Evolutionary conservation across 2,329 filamentous ascomycete species (phyloP).

Genomic region (Amesomyces nigricolor): DNA sequence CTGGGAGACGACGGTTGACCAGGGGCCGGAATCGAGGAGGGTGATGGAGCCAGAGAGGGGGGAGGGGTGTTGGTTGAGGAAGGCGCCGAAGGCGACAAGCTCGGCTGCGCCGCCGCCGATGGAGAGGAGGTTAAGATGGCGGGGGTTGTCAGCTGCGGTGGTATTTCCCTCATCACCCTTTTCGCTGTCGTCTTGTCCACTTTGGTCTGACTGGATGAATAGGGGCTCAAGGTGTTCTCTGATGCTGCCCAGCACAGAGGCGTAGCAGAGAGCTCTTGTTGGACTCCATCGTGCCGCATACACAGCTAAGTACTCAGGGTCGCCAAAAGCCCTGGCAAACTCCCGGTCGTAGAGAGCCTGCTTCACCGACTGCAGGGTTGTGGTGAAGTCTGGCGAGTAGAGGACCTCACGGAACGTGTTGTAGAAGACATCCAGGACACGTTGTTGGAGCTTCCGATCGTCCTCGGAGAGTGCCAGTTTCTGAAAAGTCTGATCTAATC

Average conservation of each 20-base stretch:
- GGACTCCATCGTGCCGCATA: conserved; percentile 93
- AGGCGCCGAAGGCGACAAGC: conserved; percentile 49
- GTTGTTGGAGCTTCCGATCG: conserved; percentile 22
- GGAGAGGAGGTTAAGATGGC: conserved; percentile 38
- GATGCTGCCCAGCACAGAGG: conserved; percentile 45
- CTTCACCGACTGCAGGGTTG: conserved; percentile 75
- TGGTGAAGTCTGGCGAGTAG: conserved; percentile 41
- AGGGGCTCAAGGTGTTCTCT: conserved; percentile 30
- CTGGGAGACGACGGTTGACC: conserved; percentile 56
- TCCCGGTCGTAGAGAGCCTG: conserved; percentile 79
- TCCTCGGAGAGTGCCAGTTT: conserved; percentile 3
- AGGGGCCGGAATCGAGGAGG: conserved; percentile 78
- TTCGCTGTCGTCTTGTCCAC: background rate
- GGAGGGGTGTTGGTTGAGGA: conserved; percentile 30
- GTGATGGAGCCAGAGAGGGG: conserved; percentile 40
- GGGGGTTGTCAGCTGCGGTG: background rate
- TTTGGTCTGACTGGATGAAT: background rate
- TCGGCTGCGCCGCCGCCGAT: conserved; percentile 58
- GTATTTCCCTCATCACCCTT: background rate
- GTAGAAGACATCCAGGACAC: conserved; percentile 65
- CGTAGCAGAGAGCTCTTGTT: conserved; percentile 75
- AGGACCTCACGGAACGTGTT: conserved; percentile 54
- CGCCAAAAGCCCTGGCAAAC: conserved; percentile 73
- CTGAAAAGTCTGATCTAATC: background rate
- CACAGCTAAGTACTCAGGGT: conserved; percentile 63